Conservation (phyloP, 2,329 filamentous ascomycete genomes). For the Exophiala calicioides region DNA sequence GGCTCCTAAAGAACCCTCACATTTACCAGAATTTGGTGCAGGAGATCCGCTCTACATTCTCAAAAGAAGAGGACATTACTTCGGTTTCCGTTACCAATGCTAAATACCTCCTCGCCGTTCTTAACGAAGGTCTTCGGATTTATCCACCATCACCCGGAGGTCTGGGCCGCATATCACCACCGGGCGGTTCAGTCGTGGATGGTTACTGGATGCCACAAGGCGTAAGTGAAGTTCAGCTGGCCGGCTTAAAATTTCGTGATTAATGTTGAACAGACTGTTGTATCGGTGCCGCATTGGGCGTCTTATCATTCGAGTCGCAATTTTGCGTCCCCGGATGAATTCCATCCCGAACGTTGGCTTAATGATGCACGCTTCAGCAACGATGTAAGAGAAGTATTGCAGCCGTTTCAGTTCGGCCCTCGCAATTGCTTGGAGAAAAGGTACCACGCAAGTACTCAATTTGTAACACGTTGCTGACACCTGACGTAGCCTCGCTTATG, state of each 20-base stretch:
- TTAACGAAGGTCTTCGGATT: conserved; percentile 48
- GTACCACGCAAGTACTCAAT: conserved; percentile 30
- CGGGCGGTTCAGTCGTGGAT: conserved; percentile 34
- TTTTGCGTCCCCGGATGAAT: conserved; percentile 28
- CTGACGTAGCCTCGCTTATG: conserved; percentile 47
- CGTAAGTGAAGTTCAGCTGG: not conserved
- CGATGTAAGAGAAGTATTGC: conserved; percentile 44
- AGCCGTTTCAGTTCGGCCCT: conserved; percentile 51
- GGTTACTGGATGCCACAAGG: conserved; percentile 30
- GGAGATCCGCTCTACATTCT: conserved; percentile 46
- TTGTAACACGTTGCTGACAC: not conserved
- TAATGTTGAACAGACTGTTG: conserved; percentile 39
- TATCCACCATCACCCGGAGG: conserved; percentile 38
- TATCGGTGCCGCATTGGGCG: conserved; percentile 46
- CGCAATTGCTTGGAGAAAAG: conserved; percentile 34
- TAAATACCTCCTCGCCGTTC: conserved; percentile 43
- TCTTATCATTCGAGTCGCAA: conserved; percentile 23
- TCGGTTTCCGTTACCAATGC: conserved; percentile 36
- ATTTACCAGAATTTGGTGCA: conserved; percentile 36
- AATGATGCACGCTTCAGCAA: conserved; percentile 35
- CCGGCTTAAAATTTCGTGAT: not conserved
- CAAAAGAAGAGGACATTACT: conserved; percentile 41
- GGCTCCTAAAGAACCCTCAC: conserved; percentile 40
- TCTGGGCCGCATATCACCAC: conserved; percentile 35
- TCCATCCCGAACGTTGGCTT: conserved; percentile 48